A percentile compares a stretch with the other conserved stretches of the same genome.
phyloP scores from a whole-genome alignment of 2,329 filamentous ascomycete genomes.

The Sclerotinia spermophila region DNA sequence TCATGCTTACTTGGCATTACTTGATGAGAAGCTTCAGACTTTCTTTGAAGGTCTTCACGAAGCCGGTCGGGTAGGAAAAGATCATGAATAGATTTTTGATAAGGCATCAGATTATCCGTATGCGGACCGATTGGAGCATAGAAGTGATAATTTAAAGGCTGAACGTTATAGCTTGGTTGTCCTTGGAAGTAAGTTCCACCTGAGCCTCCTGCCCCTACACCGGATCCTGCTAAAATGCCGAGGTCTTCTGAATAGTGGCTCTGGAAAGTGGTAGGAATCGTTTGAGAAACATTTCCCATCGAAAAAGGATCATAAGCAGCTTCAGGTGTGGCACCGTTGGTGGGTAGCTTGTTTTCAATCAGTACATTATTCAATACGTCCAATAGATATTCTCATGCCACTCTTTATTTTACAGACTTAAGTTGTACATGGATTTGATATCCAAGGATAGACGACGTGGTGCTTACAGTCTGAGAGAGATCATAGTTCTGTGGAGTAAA shows the following conservation, averaged over 20 bases:
- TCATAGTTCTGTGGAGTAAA: conserved; percentile 58
- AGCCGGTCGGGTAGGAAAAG: conserved; percentile 87
- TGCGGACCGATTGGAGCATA: conserved; percentile 87
- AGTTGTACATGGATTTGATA: neutral
- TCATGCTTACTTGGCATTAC: conserved; percentile 66
- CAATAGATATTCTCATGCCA: neutral
- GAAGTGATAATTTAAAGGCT: conserved; percentile 81
- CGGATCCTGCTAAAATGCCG: conserved; percentile 41
- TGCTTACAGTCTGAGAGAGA: conserved; percentile 46
- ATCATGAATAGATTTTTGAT: conserved; percentile 83
- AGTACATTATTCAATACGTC: conserved; percentile 18
- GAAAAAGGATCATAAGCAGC: conserved; percentile 63
- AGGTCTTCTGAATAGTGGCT: conserved; percentile 78
- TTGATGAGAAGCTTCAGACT: conserved; percentile 79
- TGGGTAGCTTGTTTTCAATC: conserved; percentile 36
- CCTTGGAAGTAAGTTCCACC: conserved; percentile 63
- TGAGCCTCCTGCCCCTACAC: conserved; percentile 27
- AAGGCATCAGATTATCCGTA: conserved; percentile 74
- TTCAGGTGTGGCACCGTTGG: conserved; percentile 51
- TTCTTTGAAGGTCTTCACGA: conserved; percentile 84
- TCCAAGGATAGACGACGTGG: neutral
- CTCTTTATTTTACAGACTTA: neutral
- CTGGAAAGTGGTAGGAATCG: conserved; percentile 49
- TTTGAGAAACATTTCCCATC: conserved; percentile 53
- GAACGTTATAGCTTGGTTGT: conserved; percentile 50